Evolutionary conservation across 257 asterid species (phyloP).

Genomic region (Ballota nigra): DNA sequence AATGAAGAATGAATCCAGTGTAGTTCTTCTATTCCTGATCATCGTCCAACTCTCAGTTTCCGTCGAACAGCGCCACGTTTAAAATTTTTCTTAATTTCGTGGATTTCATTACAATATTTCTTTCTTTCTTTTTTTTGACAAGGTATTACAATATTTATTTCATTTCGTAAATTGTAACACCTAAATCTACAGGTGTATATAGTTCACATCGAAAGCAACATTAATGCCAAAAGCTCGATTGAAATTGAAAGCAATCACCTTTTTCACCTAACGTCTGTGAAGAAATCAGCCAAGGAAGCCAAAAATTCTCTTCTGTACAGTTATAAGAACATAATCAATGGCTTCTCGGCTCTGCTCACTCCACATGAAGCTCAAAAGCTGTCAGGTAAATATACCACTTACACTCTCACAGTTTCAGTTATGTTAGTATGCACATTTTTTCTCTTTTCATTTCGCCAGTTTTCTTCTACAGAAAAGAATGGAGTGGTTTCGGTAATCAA

Average conservation of each 20-base stretch:
- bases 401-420: too few relatives aligned
- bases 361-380: neutral
- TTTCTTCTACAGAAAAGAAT: neutral
- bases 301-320: neutral
- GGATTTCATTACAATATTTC: neutral
- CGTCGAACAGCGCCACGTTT: slow-evolving; percentile 27
- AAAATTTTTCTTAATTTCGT: neutral
- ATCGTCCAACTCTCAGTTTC: slow-evolving; percentile 36
- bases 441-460: neutral
- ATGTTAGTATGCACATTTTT: too few relatives aligned
- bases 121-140: too few relatives aligned
- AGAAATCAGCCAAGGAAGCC: neutral
- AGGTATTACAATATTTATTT: too few relatives aligned
- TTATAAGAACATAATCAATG: neutral
- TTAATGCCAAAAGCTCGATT: slow-evolving; percentile 24
- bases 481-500: neutral
- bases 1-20: neutral
- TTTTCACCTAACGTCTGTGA: neutral
- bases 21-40: slow-evolving; percentile 26
- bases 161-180: too few relatives aligned
- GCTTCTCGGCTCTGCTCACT: neutral
- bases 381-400: neutral
- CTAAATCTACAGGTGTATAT: neutral
- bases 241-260: slow-evolving; percentile 35
- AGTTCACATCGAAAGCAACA: slow-evolving; percentile 24